phyloP scores from a whole-genome alignment of 2,329 filamentous ascomycete species.

The Monilinia vaccinii-corymbosi region DNA sequence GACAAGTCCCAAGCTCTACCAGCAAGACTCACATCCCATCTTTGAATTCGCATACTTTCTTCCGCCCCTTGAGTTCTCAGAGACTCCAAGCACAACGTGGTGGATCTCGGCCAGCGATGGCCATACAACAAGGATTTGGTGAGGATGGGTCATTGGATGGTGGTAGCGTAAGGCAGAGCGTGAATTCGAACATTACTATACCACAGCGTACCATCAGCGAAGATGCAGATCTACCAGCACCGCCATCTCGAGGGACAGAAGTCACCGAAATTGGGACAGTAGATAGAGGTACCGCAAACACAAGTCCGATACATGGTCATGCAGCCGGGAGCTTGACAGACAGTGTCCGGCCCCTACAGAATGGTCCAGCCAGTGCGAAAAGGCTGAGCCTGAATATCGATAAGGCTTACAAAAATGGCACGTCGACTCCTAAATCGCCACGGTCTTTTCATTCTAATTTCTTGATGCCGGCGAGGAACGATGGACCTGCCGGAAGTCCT shows the following conservation, averaged over 20 bases:
- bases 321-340: conserved; percentile 58
- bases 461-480: conserved; percentile 50
- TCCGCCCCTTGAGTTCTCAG: conserved; percentile 93
- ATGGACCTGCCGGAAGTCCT: conserved; percentile 38
- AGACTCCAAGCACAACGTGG: conserved; percentile 84
- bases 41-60: conserved; percentile 83
- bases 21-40: conserved; percentile 85
- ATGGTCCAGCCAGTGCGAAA: conserved; percentile 29
- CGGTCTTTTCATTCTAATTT: conserved; percentile 71
- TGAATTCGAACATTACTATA: conserved; percentile 40
- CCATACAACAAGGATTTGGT: conserved; percentile 27
- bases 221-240: conserved; percentile 47
- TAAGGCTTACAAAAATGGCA: conserved; percentile 46
- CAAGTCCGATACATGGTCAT: conserved; percentile 58
- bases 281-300: conserved; percentile 64
- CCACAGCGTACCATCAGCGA: conserved; percentile 27
- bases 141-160: conserved; percentile 37
- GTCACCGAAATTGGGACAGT: conserved; percentile 54
- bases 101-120: conserved; percentile 37
- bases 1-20: conserved; percentile 54
- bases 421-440: conserved; percentile 54
- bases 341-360: conserved; percentile 63
- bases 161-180: conserved; percentile 45
- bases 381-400: conserved; percentile 50
- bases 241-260: conserved; percentile 71